Evolutionary conservation across 2,329 filamentous ascomycete species (phyloP), one percentile per base, ranked within the genome.

Genomic region (Ambrosiella xylebori): DNA sequence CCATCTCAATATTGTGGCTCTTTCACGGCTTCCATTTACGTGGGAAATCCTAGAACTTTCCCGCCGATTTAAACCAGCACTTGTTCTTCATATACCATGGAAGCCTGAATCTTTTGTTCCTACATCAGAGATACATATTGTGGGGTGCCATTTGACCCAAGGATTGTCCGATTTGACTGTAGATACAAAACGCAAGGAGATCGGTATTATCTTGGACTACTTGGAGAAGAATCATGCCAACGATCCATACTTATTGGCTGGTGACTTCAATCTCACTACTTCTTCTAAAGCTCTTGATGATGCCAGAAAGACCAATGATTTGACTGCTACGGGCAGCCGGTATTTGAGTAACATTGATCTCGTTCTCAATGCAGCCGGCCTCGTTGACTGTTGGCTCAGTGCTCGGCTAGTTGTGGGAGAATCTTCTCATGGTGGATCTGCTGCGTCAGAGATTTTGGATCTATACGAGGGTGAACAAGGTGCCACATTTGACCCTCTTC

Each of bases 211-310:
- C 1, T 64, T 77, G 1, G 65, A 65, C 7, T 67, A 81, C 64
- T 63, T 85, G 13, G 63, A 67, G 0, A 75, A 78, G 52, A 61
- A 68, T 1, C 50, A 59, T 15, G 7, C n/a, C 1, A 57, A 66
- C 0, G 71, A 74, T 41, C 72, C 78, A 3, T 80, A 76, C 71
- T 69, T 84, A 3, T 63, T 86, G 17, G 76, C 77, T 0, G 82
- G 82, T 2, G 81, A 85, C 64, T 81, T 84, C 65, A 85, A 85
- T 63, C 69, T 85, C 27, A 71, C 76, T 6, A 82, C 80, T 0
- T 85, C 82, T 0, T 68, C 71, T 1, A 71, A 72, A 56, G 78
- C 79, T 0, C 75, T 85, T 39, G 69, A 76, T 9, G 68, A 70
- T 3, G 79, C 81, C 0, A 62, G 77, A 1, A 71, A 73, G 58